These are phyloP conservation scores for Leccinellum albellum DNA, from an alignment of 768 basidiomycete genomes.

Conservation along the genomic window DNA sequence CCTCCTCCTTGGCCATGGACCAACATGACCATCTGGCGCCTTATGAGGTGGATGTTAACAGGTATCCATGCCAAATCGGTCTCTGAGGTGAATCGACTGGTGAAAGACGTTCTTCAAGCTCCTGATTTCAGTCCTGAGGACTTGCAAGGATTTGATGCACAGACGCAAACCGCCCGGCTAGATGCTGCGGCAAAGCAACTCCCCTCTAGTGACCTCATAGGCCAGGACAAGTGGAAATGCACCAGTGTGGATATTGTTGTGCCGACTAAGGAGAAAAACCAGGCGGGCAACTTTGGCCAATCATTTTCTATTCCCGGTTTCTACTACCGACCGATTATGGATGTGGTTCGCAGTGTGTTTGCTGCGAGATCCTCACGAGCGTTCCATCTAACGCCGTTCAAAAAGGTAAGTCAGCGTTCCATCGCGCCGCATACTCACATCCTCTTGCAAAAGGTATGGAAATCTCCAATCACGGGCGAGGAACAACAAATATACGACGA, in stretches of 20 bases:
- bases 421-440: neutral
- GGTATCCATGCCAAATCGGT: too few species aligned
- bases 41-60: neutral
- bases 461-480: neutral
- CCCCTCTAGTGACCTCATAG: neutral
- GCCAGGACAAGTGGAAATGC: neutral
- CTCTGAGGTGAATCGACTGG: neutral
- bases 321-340: neutral
- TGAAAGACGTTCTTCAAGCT: neutral
- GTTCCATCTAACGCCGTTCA: neutral
- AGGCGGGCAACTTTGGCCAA: neutral
- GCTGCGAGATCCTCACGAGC: neutral
- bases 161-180: neutral
- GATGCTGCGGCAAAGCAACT: neutral
- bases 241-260: neutral
- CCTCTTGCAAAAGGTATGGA: neutral
- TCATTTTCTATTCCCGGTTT: neutral
- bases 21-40: neutral
- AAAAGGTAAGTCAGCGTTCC: neutral
- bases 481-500: neutral
- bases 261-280: neutral
- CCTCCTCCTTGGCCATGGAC: neutral
- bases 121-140: neutral
- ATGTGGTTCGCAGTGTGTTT: neutral
- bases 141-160: neutral